Evolutionary conservation across 495 filamentous ascomycete species (phyloP), one percentile per base, ranked within the genome.

Genomic region (Lophium mytilinum): DNA sequence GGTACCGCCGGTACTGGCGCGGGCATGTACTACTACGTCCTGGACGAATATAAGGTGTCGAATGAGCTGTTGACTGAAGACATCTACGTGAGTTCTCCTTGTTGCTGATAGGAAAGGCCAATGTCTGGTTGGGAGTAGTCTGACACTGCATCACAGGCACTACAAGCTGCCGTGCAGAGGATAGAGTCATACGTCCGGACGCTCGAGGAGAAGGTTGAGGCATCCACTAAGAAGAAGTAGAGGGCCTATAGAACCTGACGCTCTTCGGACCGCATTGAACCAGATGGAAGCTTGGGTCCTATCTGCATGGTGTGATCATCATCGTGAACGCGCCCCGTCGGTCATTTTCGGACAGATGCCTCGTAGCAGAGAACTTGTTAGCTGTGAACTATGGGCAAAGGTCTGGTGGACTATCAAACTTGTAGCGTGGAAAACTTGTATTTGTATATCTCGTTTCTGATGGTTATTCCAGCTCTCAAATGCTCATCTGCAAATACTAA

Each of bases 1-100:
- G 93, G 93, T 55, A 81, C 85, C 52, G 83, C 88, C 37, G 76
- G 87, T 53, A 82, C 92, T 35, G 90, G 89, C 66, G 83, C 77
- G 34, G 83, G 79, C 39, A 83, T 95, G 59, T 97, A 96, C 73
- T 89, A 88, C 69, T 97, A 97, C 68, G 79, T 94, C 59, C 71
- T 97, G 55, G 84, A 89, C 66, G 91, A 98, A 71, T 97, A 97
- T 72, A 85, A 88, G 71, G 78, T 93, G 37, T 87, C 90, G 53
- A 98, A 97, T 72, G 89, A 95, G 73, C 80, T 96, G 68, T 74
- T 98, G 72, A 93, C 87, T 43, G 89, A 95, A 73, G 93, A 98
- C 76, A 96, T 98, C 71, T 87, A 87, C 74, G 93, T 97, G 82
- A 69, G 88, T 83, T 63, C 68, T 52, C 8, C 45, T 48, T 48